phyloP scores from a whole-genome alignment of 371 early-diverging fungal species.

The Basidiobolus heterosporus region DNA sequence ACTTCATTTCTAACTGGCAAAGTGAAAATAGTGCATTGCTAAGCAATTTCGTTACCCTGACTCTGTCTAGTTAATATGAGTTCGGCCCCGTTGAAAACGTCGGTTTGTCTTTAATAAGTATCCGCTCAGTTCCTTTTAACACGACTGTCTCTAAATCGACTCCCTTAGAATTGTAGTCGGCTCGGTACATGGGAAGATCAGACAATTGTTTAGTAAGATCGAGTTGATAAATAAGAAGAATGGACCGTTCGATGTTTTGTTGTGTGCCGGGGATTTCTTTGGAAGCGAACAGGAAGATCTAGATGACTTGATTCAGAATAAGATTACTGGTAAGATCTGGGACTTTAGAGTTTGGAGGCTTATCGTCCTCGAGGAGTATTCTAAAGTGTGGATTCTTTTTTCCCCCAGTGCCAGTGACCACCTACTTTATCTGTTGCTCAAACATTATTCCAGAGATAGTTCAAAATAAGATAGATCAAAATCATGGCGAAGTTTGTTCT shows the following conservation, averaged over 20 bases:
- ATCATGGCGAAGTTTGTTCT: conserved; percentile 55
- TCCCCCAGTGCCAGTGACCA: conserved; percentile 45
- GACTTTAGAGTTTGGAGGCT: conserved; percentile 19
- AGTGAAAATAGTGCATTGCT: too few relatives aligned
- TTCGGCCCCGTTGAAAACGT: too few relatives aligned
- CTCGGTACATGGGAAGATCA: too few relatives aligned
- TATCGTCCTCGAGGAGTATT: background rate
- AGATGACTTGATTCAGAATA: conserved; percentile 18
- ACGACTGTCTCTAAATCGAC: too few relatives aligned
- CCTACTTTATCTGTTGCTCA: conserved; percentile 57
- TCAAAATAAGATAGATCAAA: conserved; percentile 25
- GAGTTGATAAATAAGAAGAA: conserved; percentile 42
- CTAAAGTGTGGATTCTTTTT: background rate
- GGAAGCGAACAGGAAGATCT: conserved; percentile 19
- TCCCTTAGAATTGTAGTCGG: too few relatives aligned
- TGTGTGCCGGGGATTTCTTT: conserved; percentile 72
- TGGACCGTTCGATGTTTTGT: conserved; percentile 67
- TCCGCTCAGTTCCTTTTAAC: too few relatives aligned
- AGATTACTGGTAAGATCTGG: conserved; percentile 33
- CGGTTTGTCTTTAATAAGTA: too few relatives aligned
- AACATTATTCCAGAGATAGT: conserved; percentile 35
- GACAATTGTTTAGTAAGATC: too few relatives aligned
- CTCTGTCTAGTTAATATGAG: too few relatives aligned
- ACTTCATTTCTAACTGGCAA: too few relatives aligned
- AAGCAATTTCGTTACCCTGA: too few relatives aligned